A percentile compares a stretch with the other conserved stretches of the same genome.
Conservation (phyloP, 805 yeast genomes). For the Metschnikowia hibisci region DNA sequence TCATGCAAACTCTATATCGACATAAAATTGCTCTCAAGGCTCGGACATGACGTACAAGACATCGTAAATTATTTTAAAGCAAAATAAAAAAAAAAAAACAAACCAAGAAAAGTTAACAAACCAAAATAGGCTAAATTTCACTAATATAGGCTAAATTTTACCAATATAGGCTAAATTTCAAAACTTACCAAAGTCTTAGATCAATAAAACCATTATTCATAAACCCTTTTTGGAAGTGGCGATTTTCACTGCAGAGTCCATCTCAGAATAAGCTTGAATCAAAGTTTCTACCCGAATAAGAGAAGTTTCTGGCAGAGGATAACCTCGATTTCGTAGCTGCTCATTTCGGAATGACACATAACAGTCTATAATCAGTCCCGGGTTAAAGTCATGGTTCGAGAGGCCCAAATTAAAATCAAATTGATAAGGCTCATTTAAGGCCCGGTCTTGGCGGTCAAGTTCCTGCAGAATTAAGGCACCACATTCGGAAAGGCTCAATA, state of each 20-base stretch:
- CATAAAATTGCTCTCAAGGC: no score
- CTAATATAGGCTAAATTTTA: no score
- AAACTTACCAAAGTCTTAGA: no score
- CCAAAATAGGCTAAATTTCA: no score
- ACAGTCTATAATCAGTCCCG: slow-evolving; percentile 13
- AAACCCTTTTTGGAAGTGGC: background rate
- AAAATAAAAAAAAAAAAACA: no score
- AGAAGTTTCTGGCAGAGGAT: slow-evolving; percentile 7
- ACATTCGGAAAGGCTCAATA: slow-evolving; percentile 14
- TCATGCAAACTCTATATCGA: no score
- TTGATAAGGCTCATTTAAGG: slow-evolving; percentile 13
- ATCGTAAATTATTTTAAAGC: no score
- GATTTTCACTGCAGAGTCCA: background rate
- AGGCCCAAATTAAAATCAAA: slow-evolving; percentile 25
- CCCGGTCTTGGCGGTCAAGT: slow-evolving; percentile 12
- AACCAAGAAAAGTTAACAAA: no score
- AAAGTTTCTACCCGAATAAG: slow-evolving; percentile 7
- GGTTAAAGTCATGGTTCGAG: slow-evolving; percentile 28
- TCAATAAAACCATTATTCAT: no score
- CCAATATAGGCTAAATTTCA: no score
- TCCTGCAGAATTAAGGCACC: slow-evolving; percentile 14
- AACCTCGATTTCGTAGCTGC: slow-evolving; percentile 2
- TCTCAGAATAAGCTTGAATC: background rate
- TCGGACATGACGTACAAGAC: no score
- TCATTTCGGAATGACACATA: slow-evolving; percentile 2